Evolutionary conservation across 345 rosid species (phyloP).

Genomic region (Melaleuca quinquenervia): DNA sequence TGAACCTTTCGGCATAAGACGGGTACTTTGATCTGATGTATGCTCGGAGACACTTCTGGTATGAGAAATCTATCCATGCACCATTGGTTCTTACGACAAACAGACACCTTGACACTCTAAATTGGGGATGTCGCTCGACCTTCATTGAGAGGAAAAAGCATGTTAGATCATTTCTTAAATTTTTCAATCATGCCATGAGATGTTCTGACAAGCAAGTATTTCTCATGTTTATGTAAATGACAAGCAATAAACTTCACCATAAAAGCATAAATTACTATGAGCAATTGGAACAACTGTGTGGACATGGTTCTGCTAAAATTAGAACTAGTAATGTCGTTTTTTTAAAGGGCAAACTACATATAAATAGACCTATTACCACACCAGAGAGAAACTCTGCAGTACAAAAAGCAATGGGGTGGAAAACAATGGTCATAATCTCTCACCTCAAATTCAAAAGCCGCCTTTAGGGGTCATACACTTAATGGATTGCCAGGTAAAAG

Average conservation of each 20-base stretch:
- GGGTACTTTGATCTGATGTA: constrained; percentile 69
- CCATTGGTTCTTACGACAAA: constrained; percentile 94
- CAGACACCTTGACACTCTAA: constrained; percentile 65
- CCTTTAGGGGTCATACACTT: not conserved
- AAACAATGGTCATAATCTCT: not conserved
- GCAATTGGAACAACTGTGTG: not conserved
- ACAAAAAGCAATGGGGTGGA: not conserved
- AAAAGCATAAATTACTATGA: not conserved
- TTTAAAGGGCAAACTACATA: not conserved
- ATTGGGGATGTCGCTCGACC: constrained; percentile 93
- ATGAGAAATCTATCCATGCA: constrained; percentile 92
- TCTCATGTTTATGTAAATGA: not conserved
- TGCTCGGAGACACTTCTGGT: constrained; percentile 80
- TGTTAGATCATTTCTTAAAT: not conserved
- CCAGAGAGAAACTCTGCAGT: not conserved
- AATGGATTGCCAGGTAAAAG: not conserved
- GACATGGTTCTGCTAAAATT: not conserved
- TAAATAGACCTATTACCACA: not conserved
- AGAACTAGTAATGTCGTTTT: not conserved
- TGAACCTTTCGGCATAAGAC: constrained; percentile 64
- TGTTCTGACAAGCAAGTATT: not conserved
- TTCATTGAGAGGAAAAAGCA: constrained; percentile 10
- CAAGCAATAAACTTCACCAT: not conserved
- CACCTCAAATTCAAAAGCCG: not conserved
- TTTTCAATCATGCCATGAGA: not conserved